These are phyloP conservation scores for Trifolium dubium DNA, from an alignment of 306 rosid genomes.

Conservation along the genomic window DNA sequence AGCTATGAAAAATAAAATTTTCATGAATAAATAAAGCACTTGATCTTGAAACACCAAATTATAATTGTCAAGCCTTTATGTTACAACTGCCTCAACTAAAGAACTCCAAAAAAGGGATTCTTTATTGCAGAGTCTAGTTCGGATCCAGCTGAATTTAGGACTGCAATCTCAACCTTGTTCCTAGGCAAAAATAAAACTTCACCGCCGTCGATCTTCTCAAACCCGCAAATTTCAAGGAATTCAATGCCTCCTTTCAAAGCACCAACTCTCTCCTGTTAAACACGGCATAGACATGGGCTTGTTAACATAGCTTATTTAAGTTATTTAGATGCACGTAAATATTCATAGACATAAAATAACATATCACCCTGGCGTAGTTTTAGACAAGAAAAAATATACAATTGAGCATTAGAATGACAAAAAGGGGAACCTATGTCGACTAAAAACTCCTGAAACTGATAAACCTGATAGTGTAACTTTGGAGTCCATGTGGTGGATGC, in stretches of 20 bases:
- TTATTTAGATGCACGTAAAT: constrained; percentile 6
- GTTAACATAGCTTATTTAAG: background rate
- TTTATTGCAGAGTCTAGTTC: constrained; percentile 91
- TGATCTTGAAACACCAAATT: constrained; percentile 23
- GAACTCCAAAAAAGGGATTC: constrained; percentile 94
- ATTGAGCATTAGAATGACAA: background rate
- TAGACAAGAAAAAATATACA: constrained; percentile 16
- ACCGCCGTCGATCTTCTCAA: constrained; percentile 76
- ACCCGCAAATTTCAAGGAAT: constrained; percentile 93
- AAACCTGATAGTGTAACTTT: background rate
- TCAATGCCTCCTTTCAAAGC: constrained; percentile 77
- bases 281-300: background rate
- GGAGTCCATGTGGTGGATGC: background rate
- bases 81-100: constrained; percentile 47
- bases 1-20: constrained; percentile 11
- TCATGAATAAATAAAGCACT: constrained; percentile 31
- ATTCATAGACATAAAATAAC: background rate
- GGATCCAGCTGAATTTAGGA: constrained; percentile 84
- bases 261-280: constrained; percentile 91
- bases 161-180: constrained; percentile 74
- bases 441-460: background rate
- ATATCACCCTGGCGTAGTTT: background rate
- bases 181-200: constrained; percentile 77
- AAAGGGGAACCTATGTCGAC: background rate
- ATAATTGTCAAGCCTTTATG: constrained; percentile 27